phyloP scores from a whole-genome alignment of 78 protist genomes.

The Dictyostelium discoideum region DNA sequence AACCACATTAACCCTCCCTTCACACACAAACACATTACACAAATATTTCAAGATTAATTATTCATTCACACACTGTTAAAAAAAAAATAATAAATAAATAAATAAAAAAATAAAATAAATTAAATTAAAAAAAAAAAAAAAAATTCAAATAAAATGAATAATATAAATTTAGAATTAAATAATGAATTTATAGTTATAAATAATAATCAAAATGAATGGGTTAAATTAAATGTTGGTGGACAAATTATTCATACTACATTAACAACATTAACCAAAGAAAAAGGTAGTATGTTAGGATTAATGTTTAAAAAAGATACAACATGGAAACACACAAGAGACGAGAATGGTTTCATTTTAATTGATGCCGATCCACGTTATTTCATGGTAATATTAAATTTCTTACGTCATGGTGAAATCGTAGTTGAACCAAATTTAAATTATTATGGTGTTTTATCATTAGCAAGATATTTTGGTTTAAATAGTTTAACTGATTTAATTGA shows the following conservation, averaged over 20 bases:
- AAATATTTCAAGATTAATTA: not conserved
- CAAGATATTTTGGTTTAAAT: constrained; percentile 55
- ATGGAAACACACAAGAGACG: constrained; percentile 68
- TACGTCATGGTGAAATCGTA: constrained; percentile 72
- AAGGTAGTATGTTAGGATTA: constrained; percentile 43
- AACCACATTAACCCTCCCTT: not conserved
- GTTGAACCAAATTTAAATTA: constrained; percentile 67
- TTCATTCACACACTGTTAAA: not conserved
- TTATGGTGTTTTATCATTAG: constrained; percentile 65
- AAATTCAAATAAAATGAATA: not conserved
- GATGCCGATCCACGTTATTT: constrained; percentile 81
- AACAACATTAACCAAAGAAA: constrained; percentile 60
- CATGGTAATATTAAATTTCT: constrained; percentile 50
- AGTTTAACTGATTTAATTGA: constrained; percentile 45
- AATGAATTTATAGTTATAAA: constrained; percentile 22
- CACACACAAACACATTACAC: not conserved
- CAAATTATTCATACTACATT: constrained; percentile 53
- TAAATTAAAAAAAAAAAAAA: not conserved
- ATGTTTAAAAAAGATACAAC: constrained; percentile 64
- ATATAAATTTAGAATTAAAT: not conserved
- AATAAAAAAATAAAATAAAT: constrained; percentile 21
- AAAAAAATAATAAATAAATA: not conserved
- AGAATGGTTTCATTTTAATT: constrained; percentile 53
- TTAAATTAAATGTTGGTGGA: constrained; percentile 75
- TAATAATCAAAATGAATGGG: constrained; percentile 45